Evolutionary conservation across 768 basidiomycete genomes (phyloP), one percentile per base, ranked within the genome.

Genomic region (Suillus ampliporus): DNA sequence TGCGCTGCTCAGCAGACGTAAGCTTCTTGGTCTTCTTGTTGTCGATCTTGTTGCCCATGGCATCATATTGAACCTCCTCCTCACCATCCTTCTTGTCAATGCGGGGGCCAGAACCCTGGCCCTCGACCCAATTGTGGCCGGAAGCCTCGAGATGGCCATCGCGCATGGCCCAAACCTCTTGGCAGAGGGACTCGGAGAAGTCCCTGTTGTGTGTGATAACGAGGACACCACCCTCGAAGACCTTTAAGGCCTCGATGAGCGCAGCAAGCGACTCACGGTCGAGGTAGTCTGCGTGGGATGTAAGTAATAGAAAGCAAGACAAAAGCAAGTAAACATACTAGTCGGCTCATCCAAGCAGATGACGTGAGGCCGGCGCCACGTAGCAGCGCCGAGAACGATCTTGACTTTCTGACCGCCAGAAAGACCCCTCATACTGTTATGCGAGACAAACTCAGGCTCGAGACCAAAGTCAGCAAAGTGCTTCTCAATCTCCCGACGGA

Each of bases 371-470:
- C 95, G 91, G 77, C 97, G 95, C 97, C 97, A 99, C 47, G 97
- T 97, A 44, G 96, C 96, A 66, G 96, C 95, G 80, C 94, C 95
- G 70, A 98, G 92, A 52, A 97, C 96, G 72, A 98, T 95, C 90
- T 98, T 98, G 78, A 98, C 96, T 83, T 98, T 98, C 82, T 98
- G 96, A 77, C 96, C 96, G 79, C 96, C 96, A 67, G 95, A 97
- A 51, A 97, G 89, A 87, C 96, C 96, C 64, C 96, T 87, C 97
- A 99, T 99, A 70, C 91, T 91, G 88, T 99, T 99, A 86, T 99
- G 97, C 28, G 94, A 94, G 68, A 97, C 95, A 78, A 99, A 99
- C 83, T 99, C 97, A 66, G 97, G 84, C 82, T 99, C 97, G 71
- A 99, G 93, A 82, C 97, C 95, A 72, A 99, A 98, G 84, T 99